Conservation (phyloP, 2,329 filamentous ascomycete species). For the Fusarium keratoplasticum region DNA sequence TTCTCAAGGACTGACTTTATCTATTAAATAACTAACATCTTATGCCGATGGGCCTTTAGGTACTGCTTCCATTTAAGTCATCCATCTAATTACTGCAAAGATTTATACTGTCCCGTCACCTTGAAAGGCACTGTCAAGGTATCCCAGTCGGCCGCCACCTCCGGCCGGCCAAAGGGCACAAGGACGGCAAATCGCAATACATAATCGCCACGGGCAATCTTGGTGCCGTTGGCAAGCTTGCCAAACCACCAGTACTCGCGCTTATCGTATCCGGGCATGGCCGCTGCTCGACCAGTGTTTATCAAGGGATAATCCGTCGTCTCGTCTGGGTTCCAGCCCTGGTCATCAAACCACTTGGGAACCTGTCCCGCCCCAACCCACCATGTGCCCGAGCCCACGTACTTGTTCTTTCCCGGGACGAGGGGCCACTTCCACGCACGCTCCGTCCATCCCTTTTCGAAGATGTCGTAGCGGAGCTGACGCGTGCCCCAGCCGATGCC, state of each 20-base stretch:
- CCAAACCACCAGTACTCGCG: constrained; percentile 1
- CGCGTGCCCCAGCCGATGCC: constrained; percentile 38
- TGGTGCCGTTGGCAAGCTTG: neutral
- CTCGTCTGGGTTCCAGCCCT: neutral
- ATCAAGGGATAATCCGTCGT: neutral
- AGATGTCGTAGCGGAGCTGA: constrained; percentile 36
- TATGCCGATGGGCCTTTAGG: neutral
- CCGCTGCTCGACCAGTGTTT: neutral
- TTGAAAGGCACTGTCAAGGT: neutral
- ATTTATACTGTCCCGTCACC: neutral
- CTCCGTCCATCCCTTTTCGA: constrained; percentile 9
- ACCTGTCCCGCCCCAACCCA: neutral
- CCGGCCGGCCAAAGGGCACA: neutral
- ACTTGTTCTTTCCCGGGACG: constrained; percentile 1
- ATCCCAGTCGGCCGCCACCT: neutral
- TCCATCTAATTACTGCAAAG: neutral
- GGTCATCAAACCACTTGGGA: neutral
- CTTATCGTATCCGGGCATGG: neutral
- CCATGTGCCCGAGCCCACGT: constrained; percentile 10
- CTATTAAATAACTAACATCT: neutral
- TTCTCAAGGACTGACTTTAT: no score
- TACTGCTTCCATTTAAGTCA: neutral
- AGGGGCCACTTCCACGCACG: constrained; percentile 21
- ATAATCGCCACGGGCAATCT: neutral
- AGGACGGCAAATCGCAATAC: neutral